Evolutionary conservation across 2,329 filamentous ascomycete genomes (phyloP), one percentile per base, ranked within the genome.

Genomic region (Neonectria neomacrospora): DNA sequence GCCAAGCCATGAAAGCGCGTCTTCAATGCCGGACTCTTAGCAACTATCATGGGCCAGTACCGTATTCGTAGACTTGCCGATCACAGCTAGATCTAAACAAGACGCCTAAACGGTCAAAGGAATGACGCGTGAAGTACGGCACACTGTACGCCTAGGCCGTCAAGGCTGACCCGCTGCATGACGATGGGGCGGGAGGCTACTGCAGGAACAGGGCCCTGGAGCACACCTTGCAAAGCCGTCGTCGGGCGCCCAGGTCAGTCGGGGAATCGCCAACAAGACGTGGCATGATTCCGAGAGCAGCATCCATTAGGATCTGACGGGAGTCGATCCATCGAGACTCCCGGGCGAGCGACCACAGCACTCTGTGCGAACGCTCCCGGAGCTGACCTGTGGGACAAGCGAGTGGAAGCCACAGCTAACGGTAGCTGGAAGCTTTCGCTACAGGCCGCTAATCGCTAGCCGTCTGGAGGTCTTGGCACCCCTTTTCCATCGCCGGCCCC

Each of bases 121-220:
- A 59, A 53, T 45, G 50, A 51, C 58, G 51, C 26, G 28, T 20
- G 47, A 34, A 50, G 16, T 20, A 11, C 26, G n/a, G 22, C 47
- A 50, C 11, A 20, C 28, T 60, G 64, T 63, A 60, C 55, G 61
- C 44, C 57, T 62, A 48, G 64, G 54, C 62, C 58, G 37, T 20
- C 63, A 61, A 54, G 61, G 22, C 26, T 63, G 60, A 48, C 63
- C 69, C 69, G 71, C 71, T 48, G 50, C 64, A 72, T 73, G 70
- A 70, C 59, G 70, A 70, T 69, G 69, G 54, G 67, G 61, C 57
- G 67, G 67, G 58, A 66, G 58, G 37, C 69, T 71, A 71, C 65
- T 74, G 69, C 70, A 74, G 69, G 71, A 74, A 73, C 71, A 73
- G 66, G 70, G 68, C 55, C 67, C 54, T 58, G 55, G 57, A 42